phyloP scores from a whole-genome alignment of 768 basidiomycete species.

The Lyophyllum decastes region DNA sequence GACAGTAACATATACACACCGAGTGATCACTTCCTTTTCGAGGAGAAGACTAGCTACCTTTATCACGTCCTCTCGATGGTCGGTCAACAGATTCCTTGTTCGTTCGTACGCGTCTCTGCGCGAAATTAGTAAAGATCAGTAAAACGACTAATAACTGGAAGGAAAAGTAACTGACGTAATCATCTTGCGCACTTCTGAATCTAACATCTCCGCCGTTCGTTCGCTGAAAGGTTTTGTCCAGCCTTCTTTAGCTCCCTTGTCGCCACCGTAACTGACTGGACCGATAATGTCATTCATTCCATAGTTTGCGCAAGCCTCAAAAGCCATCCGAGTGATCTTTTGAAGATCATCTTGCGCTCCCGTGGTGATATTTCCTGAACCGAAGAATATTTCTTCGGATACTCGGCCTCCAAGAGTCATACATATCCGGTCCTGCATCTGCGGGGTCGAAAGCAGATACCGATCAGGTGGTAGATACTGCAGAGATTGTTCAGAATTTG shows the following conservation, averaged over 20 bases:
- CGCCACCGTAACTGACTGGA: slow-evolving; percentile 95
- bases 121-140: slow-evolving; percentile 2
- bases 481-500: slow-evolving; percentile 11
- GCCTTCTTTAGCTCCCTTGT: slow-evolving; percentile 76
- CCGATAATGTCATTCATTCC: slow-evolving; percentile 96
- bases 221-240: slow-evolving; percentile 99
- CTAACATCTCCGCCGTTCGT: slow-evolving; percentile 93
- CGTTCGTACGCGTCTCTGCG: slow-evolving; percentile 75
- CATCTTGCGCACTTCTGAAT: slow-evolving; percentile 93
- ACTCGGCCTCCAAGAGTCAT: slow-evolving; percentile 99
- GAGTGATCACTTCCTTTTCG: slow-evolving; percentile 94
- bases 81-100: slow-evolving; percentile 77
- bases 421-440: slow-evolving; percentile 94
- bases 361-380: slow-evolving; percentile 87
- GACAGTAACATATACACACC: slow-evolving; percentile 48
- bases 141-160: slow-evolving; percentile 1
- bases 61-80: slow-evolving; percentile 86
- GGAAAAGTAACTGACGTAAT: slow-evolving; percentile 55
- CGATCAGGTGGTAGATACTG: slow-evolving; percentile 95
- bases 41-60: slow-evolving; percentile 89
- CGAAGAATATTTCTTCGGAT: slow-evolving; percentile 98
- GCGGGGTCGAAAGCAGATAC: slow-evolving; percentile 92
- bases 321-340: slow-evolving; percentile 98
- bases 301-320: slow-evolving; percentile 93
- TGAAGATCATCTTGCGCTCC: slow-evolving; percentile 98